Evolutionary conservation across 2,329 filamentous ascomycete genomes (phyloP).

Genomic region (Clathrospora elynae): DNA sequence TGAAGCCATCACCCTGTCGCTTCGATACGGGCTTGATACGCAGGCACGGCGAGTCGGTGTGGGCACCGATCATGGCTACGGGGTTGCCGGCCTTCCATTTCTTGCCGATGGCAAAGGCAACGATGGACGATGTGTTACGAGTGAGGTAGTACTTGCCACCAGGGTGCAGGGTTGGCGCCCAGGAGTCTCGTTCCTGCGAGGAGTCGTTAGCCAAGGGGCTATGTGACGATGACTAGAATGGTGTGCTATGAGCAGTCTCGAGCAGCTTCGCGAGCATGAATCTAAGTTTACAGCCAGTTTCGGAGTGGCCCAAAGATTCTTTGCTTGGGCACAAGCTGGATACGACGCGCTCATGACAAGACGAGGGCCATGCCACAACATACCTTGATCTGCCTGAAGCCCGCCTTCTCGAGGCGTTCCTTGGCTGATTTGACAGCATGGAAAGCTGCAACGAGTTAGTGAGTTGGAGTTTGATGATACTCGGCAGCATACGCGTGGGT

Average conservation of each 20-base stretch:
- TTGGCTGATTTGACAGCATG: constrained; percentile 86
- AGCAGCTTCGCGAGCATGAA: too few species aligned
- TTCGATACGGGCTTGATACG: constrained; percentile 94
- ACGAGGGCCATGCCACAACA: constrained; percentile 1
- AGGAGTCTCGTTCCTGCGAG: constrained; percentile 78
- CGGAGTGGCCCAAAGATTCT: too few species aligned
- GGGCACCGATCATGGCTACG: constrained; percentile 89
- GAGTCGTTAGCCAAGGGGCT: not conserved
- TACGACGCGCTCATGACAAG: not conserved
- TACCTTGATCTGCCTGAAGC: constrained; percentile 82
- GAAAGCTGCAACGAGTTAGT: constrained; percentile 68
- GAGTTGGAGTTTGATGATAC: not conserved
- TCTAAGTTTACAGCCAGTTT: too few species aligned
- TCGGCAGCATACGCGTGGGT: constrained; percentile 73
- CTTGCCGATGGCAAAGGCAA: constrained; percentile 88
- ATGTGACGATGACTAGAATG: too few species aligned
- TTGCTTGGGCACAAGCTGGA: not conserved
- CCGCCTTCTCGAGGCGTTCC: constrained; percentile 75
- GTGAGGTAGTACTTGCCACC: constrained; percentile 97
- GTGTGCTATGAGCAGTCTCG: too few species aligned
- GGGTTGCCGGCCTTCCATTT: constrained; percentile 92
- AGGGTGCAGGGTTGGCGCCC: constrained; percentile 77
- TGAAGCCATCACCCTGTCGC: constrained; percentile 81
- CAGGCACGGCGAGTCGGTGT: constrained; percentile 92
- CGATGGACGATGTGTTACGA: constrained; percentile 87